Percentiles rank a stretch among this genome's conserved stretches.
phyloP scores from a whole-genome alignment of 306 rosid genomes.

The Cajanus cajan region DNA sequence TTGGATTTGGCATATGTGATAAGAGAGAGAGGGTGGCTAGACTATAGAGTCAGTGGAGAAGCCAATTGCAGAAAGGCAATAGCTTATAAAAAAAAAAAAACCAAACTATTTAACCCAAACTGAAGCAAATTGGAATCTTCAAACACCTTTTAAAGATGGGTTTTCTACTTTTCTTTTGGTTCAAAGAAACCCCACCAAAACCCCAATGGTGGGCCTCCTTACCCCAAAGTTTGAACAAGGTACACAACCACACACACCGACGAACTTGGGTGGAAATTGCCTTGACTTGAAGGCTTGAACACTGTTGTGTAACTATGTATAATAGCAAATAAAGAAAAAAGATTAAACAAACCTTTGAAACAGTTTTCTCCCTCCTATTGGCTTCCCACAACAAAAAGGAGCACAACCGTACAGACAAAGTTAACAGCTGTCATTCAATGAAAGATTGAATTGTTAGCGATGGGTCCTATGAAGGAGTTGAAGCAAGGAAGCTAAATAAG shows the following conservation, averaged over 20 bases:
- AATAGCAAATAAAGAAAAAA: slow-evolving; percentile 13
- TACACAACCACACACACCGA: slow-evolving; percentile 31
- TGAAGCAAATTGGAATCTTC: slow-evolving; percentile 37
- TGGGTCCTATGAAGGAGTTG: slow-evolving; percentile 31
- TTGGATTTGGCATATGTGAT: slow-evolving; percentile 39
- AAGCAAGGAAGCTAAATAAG: slow-evolving; percentile 40
- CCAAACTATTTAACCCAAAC: slow-evolving; percentile 15
- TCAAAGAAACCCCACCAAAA: slow-evolving; percentile 60
- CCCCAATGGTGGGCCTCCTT: slow-evolving; percentile 68
- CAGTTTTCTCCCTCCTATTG: slow-evolving; percentile 23
- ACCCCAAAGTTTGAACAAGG: slow-evolving; percentile 33
- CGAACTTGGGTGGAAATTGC: slow-evolving; percentile 39
- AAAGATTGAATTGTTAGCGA: slow-evolving; percentile 24
- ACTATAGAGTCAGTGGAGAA: slow-evolving; percentile 13
- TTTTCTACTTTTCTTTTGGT: slow-evolving; percentile 39
- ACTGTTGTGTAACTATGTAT: slow-evolving; percentile 30
- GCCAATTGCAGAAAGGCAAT: slow-evolving; percentile 32
- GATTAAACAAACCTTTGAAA: not conserved
- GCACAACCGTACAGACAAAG: slow-evolving; percentile 42
- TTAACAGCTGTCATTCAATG: slow-evolving; percentile 54
- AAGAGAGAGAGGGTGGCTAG: slow-evolving; percentile 2
- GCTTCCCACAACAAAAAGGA: slow-evolving; percentile 36
- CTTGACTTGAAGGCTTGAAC: slow-evolving; percentile 29
- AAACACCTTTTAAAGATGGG: slow-evolving; percentile 36
- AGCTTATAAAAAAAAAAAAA: slow-evolving; percentile 19